Conservation (phyloP, 2,329 filamentous ascomycete species). For the Aureobasidium melanogenum region DNA sequence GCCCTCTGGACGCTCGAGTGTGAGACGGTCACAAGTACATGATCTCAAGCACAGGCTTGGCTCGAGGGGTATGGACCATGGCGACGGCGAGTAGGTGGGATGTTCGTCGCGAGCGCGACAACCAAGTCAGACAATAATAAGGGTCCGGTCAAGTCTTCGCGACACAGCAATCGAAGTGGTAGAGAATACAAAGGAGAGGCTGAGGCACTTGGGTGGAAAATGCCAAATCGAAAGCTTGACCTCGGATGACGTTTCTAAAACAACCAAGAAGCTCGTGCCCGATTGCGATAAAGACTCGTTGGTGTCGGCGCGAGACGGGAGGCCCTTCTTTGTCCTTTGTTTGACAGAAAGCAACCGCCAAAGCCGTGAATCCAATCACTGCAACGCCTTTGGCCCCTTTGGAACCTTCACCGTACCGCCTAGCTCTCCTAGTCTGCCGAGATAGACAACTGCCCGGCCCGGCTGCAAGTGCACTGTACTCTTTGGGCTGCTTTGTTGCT, state of each 20-base stretch:
- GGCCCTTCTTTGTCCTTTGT: background rate
- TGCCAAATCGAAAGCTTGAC: conserved; percentile 9
- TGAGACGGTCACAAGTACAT: conserved; percentile 24
- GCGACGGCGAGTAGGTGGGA: background rate
- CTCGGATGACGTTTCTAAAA: conserved; percentile 5
- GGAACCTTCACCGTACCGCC: background rate
- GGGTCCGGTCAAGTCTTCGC: background rate
- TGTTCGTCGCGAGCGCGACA: background rate
- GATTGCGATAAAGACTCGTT: conserved; percentile 2
- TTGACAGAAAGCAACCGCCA: background rate
- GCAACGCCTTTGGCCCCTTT: background rate
- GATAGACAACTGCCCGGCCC: background rate
- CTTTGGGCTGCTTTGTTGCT: background rate
- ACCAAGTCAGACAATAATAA: background rate
- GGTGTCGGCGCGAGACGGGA: conserved; percentile 6
- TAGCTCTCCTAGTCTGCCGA: background rate
- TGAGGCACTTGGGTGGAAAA: background rate
- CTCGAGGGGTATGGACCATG: conserved; percentile 14
- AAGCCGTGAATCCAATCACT: background rate
- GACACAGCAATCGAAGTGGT: background rate
- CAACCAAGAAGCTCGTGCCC: conserved; percentile 9
- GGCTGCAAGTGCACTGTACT: background rate
- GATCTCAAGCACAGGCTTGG: conserved; percentile 33
- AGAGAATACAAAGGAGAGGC: background rate
- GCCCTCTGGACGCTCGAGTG: background rate